Percentiles rank a stretch among this genome's conserved stretches.
Conservation (phyloP, 2,329 filamentous ascomycete species). For the Ophiostoma angusticollis region DNA sequence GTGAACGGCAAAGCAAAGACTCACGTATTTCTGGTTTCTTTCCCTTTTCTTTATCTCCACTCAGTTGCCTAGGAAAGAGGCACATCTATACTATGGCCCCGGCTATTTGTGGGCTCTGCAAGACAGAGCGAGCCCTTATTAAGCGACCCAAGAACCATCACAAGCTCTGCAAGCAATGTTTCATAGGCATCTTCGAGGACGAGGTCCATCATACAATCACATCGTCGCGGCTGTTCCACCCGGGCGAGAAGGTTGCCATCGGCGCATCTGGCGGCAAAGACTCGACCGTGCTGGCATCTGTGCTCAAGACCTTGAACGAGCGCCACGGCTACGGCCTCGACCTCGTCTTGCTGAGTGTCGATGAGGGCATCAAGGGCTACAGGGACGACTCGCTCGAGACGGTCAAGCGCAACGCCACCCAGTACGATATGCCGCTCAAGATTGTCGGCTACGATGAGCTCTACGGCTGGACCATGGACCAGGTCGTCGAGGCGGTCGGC, state of each 20-base stretch:
- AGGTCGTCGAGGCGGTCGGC: constrained; percentile 89
- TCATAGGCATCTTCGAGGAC: constrained; percentile 75
- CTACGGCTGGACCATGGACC: constrained; percentile 99
- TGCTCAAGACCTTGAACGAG: constrained; percentile 89
- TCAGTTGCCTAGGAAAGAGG: too few species aligned
- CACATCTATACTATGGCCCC: constrained; percentile 54
- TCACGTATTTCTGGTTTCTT: constrained; percentile 7
- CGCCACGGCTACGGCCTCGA: constrained; percentile 77
- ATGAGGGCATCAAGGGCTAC: constrained; percentile 96
- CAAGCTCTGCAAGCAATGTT: constrained; percentile 84
- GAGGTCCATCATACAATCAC: constrained; percentile 91
- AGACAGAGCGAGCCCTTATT: constrained; percentile 67
- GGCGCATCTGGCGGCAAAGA: constrained; percentile 96
- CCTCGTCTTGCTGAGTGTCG: constrained; percentile 77
- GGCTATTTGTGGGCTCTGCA: constrained; percentile 61
- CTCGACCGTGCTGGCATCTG: constrained; percentile 87
- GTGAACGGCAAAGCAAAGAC: too few species aligned
- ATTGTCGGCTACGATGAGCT: constrained; percentile 89
- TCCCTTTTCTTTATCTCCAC: too few species aligned
- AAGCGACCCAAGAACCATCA: constrained; percentile 90
- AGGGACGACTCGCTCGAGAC: constrained; percentile 92
- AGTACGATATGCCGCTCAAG: constrained; percentile 83
- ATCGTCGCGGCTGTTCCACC: constrained; percentile 65
- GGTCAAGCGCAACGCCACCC: constrained; percentile 81
- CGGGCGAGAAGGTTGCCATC: constrained; percentile 80